Evolutionary conservation across 2,329 filamentous ascomycete genomes (phyloP).

Genomic region (Xylaria sp.): DNA sequence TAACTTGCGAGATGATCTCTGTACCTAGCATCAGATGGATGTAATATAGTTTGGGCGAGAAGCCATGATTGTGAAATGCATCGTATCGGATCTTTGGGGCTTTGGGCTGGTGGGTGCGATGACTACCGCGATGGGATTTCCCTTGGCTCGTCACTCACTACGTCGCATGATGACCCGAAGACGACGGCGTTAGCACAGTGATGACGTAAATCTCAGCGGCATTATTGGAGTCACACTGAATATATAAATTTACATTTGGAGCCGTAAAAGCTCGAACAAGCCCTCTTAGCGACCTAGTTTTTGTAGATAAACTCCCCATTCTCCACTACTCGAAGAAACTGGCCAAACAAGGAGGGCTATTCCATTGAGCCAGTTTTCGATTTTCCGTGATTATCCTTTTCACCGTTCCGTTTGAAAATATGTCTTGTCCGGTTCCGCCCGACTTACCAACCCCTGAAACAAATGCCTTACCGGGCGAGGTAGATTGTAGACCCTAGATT

Average conservation of each 20-base stretch:
- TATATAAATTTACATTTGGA: conserved; percentile 2
- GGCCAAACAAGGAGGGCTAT: background rate
- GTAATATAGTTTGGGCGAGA: too few relatives aligned
- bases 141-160: background rate
- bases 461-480: background rate
- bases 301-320: too few relatives aligned
- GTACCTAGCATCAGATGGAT: too few relatives aligned
- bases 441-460: background rate
- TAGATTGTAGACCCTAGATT: background rate
- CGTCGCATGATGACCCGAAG: too few relatives aligned
- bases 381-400: background rate
- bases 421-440: background rate
- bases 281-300: background rate
- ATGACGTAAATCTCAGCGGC: background rate
- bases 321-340: background rate
- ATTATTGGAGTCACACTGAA: background rate
- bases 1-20: too few relatives aligned
- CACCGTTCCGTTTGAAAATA: background rate
- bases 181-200: background rate
- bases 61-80: too few relatives aligned
- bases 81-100: too few relatives aligned
- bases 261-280: background rate
- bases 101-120: too few relatives aligned
- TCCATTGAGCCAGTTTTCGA: background rate
- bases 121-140: background rate